Evolutionary conservation across 2,329 filamentous ascomycete genomes (phyloP).

Genomic region (Fusarium mundagurra): DNA sequence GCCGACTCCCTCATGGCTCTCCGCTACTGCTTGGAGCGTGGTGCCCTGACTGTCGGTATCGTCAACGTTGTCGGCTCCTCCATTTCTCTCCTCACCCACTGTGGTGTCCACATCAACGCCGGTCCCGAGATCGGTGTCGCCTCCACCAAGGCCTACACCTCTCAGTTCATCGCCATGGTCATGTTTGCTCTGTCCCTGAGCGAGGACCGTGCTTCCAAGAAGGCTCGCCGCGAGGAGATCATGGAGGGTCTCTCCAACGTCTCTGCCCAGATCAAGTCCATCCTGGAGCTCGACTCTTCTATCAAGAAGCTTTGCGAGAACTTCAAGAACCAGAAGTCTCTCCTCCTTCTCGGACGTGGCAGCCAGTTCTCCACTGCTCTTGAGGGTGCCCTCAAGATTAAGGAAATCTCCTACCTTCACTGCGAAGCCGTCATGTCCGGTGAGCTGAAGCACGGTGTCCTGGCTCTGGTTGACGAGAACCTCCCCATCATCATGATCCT

Average conservation of each 20-base stretch:
- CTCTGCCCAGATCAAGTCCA: slow-evolving; percentile 90
- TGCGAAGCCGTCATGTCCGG: slow-evolving; percentile 99
- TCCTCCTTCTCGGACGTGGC: slow-evolving; percentile 92
- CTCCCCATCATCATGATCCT: slow-evolving; percentile 99
- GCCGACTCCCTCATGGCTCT: slow-evolving; percentile 97
- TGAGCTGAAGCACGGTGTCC: slow-evolving; percentile 98
- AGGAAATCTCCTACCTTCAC: slow-evolving; percentile 99
- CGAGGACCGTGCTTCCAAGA: slow-evolving; percentile 96
- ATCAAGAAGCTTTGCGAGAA: slow-evolving; percentile 96
- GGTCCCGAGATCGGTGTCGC: slow-evolving; percentile 98
- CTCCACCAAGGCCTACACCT: slow-evolving; percentile 99
- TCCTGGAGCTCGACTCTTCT: slow-evolving; percentile 88
- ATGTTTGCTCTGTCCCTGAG: slow-evolving; percentile 98
- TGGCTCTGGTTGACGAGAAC: slow-evolving; percentile 97
- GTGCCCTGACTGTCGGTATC: slow-evolving; percentile 95
- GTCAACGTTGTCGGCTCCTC: slow-evolving; percentile 99
- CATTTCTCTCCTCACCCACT: slow-evolving; percentile 98
- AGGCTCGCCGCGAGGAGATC: slow-evolving; percentile 90
- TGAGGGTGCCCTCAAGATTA: slow-evolving; percentile 98
- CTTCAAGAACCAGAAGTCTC: slow-evolving; percentile 97
- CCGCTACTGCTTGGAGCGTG: slow-evolving; percentile 97
- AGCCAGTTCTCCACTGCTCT: slow-evolving; percentile 97
- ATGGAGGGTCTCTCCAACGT: slow-evolving; percentile 91
- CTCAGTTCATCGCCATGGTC: slow-evolving; percentile 99
- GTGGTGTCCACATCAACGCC: slow-evolving; percentile 99